phyloP scores from a whole-genome alignment of 2,329 filamentous ascomycete genomes.

The Aureobasidium sp. region DNA sequence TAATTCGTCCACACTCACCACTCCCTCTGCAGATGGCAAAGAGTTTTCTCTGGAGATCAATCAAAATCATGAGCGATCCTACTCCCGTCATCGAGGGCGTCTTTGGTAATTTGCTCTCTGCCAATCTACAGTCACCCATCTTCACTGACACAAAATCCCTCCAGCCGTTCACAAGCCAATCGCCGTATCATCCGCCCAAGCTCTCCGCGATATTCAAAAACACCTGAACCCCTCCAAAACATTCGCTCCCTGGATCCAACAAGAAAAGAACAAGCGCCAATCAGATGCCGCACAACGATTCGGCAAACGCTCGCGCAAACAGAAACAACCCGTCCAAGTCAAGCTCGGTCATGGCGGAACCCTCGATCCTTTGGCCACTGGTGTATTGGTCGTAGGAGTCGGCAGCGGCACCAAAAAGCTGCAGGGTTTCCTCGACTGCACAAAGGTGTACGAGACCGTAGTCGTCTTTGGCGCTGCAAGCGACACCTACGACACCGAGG shows the following conservation, averaged over 20 bases:
- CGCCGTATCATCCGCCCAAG: conserved; percentile 79
- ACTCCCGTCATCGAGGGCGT: conserved; percentile 48
- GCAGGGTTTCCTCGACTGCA: conserved; percentile 72
- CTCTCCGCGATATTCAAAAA: conserved; percentile 78
- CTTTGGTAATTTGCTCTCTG: conserved; percentile 42
- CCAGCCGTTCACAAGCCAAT: conserved; percentile 88
- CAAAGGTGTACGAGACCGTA: conserved; percentile 85
- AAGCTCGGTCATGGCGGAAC: conserved; percentile 97
- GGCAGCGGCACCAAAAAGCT: conserved; percentile 83
- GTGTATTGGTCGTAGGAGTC: conserved; percentile 82
- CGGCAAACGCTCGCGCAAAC: conserved; percentile 48
- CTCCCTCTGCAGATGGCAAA: conserved; percentile 4
- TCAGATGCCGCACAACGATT: conserved; percentile 54
- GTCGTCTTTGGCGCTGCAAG: conserved; percentile 88
- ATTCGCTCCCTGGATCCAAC: conserved; percentile 70
- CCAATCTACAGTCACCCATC: neutral
- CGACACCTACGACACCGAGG: conserved; percentile 82
- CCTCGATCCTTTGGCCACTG: conserved; percentile 87
- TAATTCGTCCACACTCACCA: neutral
- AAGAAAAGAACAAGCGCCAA: conserved; percentile 51
- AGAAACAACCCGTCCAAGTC: conserved; percentile 59
- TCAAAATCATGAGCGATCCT: conserved; percentile 18
- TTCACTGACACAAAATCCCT: conserved; percentile 9
- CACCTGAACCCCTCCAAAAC: conserved; percentile 74
- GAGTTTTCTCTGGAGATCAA: conserved; percentile 20